These are phyloP conservation scores for Talaromyces sp. DNA, from an alignment of 2,329 filamentous ascomycete species.

Conservation along the genomic window DNA sequence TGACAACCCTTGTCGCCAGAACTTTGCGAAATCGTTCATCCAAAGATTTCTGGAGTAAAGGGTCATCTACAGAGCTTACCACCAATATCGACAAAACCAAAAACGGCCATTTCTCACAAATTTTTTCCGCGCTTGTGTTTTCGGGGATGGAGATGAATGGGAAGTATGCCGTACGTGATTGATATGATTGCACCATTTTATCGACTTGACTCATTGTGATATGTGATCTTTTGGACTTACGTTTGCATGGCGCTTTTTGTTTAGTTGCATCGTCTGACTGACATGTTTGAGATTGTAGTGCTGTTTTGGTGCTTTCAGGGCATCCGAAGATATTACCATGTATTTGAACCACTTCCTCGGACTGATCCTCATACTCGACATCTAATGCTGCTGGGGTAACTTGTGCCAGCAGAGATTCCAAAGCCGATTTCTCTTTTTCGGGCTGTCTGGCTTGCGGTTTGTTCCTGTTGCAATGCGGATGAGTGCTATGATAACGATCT, in stretches of 20 bases:
- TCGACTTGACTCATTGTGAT: constrained; percentile 9
- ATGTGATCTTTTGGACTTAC: not conserved
- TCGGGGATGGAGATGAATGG: constrained; percentile 11
- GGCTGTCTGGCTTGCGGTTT: not conserved
- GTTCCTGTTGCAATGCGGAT: not conserved
- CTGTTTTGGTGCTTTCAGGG: not conserved
- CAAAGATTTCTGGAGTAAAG: not conserved
- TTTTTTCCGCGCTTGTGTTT: not conserved
- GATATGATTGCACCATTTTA: constrained; percentile 7
- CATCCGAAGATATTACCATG: constrained; percentile 7
- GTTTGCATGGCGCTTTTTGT: not conserved
- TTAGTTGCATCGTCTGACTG: not conserved
- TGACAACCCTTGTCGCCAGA: constrained; percentile 10
- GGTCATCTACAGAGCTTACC: not conserved
- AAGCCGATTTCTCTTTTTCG: not conserved
- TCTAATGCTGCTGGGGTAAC: constrained; percentile 1
- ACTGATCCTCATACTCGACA: constrained; percentile 9
- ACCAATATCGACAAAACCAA: constrained; percentile 7
- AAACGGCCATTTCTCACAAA: constrained; percentile 9
- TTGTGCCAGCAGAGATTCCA: not conserved
- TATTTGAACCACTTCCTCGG: constrained; percentile 9
- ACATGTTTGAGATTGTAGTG: not conserved
- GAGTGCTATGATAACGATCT: not conserved
- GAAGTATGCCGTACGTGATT: not conserved
- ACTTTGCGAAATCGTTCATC: constrained; percentile 16